A percentile compares a stretch with the other conserved stretches of the same genome.
Conservation (phyloP, 768 basidiomycete genomes). For the Daedalea quercina region DNA sequence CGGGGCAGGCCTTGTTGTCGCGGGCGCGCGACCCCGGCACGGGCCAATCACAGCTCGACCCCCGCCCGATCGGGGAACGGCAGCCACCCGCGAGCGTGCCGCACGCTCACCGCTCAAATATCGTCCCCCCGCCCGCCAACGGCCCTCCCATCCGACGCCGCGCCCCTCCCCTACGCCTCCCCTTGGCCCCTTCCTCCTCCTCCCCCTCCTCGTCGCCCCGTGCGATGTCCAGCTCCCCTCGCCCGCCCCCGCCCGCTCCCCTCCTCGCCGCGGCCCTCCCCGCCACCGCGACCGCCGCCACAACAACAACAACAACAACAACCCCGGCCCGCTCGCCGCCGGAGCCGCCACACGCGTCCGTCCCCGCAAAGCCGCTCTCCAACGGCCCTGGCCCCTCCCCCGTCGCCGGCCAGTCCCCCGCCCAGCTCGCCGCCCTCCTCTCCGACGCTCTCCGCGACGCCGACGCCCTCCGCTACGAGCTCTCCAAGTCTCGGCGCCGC, state of each 20-base stretch:
- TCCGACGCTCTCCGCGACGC: slow-evolving; percentile 44
- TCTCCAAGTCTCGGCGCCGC: slow-evolving; percentile 32
- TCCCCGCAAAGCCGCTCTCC: slow-evolving; percentile 3
- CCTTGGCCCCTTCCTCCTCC: slow-evolving; percentile 7
- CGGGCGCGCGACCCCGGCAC: neutral
- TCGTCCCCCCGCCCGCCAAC: slow-evolving; percentile 5
- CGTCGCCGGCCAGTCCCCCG: slow-evolving; percentile 28
- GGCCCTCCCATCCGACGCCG: slow-evolving; percentile 3
- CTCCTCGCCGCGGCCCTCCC: neutral
- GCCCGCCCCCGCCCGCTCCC: slow-evolving; percentile 1
- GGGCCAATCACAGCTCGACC: slow-evolving; percentile 1
- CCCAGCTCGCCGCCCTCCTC: slow-evolving; percentile 54
- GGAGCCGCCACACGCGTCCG: slow-evolving; percentile 5
- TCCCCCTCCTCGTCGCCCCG: slow-evolving; percentile 23
- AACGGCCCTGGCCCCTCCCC: slow-evolving; percentile 8
- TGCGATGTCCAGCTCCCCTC: slow-evolving; percentile 28
- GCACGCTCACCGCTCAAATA: slow-evolving; percentile 10
- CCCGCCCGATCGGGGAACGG: slow-evolving; percentile 7
- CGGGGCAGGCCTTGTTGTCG: slow-evolving; percentile 6
- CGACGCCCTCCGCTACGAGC: slow-evolving; percentile 46
- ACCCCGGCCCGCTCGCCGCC: slow-evolving; percentile 18
- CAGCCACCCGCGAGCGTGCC: slow-evolving; percentile 12
- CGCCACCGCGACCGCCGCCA: neutral
- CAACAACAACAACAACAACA: slow-evolving; percentile 3
- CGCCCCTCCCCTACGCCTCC: slow-evolving; percentile 4